Evolutionary conservation across 768 basidiomycete species (phyloP), one percentile per base, ranked within the genome.

Genomic region (Jaapia argillacea): DNA sequence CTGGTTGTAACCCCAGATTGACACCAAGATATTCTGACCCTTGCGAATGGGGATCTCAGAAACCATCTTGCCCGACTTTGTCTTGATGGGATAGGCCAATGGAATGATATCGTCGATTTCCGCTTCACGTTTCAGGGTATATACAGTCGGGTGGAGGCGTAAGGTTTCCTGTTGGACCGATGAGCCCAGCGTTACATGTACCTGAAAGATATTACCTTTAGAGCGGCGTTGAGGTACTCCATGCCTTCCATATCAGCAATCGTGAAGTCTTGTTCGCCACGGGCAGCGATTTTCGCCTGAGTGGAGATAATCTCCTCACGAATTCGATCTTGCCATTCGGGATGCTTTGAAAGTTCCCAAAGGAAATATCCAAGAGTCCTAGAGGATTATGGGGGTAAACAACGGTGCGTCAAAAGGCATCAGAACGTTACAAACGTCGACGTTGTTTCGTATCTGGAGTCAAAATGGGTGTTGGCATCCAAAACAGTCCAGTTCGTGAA

Each of bases 1-100:
- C 66, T 63, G 50, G 43, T 62, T 58, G 46, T 66, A 66, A 2
- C 51, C 54, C 41, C 54, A 54, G 41, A 60, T 47, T 2, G 56
- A 55, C 16, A 55, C 25, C n/a, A 45, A 27, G 16, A 59, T 46
- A 21, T 23, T 41, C 31, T 55, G 55, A 24, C 58, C 60, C 36
- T 56, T 53, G 22, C 46, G 45, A n/a, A 64, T 44, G 0, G 55
- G 60, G 28, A 64, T 52, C 41, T 49, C 52, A 13, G 37, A 46
- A 18, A 62, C 42, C 22, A 51, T 36, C 25, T 55, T 39, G 4
- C 60, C 28, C 10, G 28, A 10, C 28, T 10, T 33, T 10, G 28
- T 10, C 16, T 16, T 10, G 28, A 33, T 33, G 16, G 28, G 28
- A 10, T 10, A 10, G 28, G 28, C 10, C 28, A 33, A 16, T 16